A percentile compares a stretch with the other conserved stretches of the same genome.
Evolutionary conservation across 2,329 filamentous ascomycete species (phyloP).

Genomic region (Metarhizium rileyi): DNA sequence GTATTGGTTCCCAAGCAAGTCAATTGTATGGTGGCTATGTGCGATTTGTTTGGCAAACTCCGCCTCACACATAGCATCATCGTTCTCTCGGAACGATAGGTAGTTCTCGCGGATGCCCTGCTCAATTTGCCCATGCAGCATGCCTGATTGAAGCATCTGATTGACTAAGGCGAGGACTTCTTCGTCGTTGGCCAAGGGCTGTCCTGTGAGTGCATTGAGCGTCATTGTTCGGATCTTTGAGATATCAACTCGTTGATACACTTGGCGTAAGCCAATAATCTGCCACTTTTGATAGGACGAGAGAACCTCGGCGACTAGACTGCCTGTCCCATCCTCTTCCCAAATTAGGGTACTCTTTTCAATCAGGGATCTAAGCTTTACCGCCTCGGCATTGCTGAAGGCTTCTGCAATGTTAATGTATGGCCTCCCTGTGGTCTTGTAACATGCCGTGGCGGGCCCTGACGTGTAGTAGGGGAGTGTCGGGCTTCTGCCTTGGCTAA

Average conservation of each 20-base stretch:
- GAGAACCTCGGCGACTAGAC: slow-evolving; percentile 60
- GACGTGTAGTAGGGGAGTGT: slow-evolving; percentile 47
- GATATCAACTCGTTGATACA: slow-evolving; percentile 55
- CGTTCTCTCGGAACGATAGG: slow-evolving; percentile 39
- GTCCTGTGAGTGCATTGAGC: slow-evolving; percentile 43
- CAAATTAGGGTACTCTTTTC: slow-evolving; percentile 49
- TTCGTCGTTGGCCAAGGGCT: slow-evolving; percentile 28
- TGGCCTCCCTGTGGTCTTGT: slow-evolving; percentile 50
- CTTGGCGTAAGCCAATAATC: slow-evolving; percentile 60
- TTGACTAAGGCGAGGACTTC: slow-evolving; percentile 38
- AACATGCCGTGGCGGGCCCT: slow-evolving; percentile 41
- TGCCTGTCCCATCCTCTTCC: slow-evolving; percentile 61
- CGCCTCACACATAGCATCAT: slow-evolving; percentile 35
- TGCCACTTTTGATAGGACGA: slow-evolving; percentile 66
- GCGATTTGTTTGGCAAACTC: slow-evolving; percentile 40
- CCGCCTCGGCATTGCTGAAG: slow-evolving; percentile 49
- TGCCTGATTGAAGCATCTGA: slow-evolving; percentile 45
- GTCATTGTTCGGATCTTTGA: slow-evolving; percentile 41
- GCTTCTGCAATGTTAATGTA: slow-evolving; percentile 62
- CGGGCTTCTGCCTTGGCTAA: slow-evolving; percentile 54
- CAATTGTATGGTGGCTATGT: slow-evolving; percentile 30
- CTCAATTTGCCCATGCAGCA: slow-evolving; percentile 44
- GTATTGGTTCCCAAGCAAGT: slow-evolving; percentile 36
- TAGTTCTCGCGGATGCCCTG: slow-evolving; percentile 33
- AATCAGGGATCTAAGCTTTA: slow-evolving; percentile 53